phyloP scores from a whole-genome alignment of 495 filamentous ascomycete genomes.

The Neurospora sp. region DNA sequence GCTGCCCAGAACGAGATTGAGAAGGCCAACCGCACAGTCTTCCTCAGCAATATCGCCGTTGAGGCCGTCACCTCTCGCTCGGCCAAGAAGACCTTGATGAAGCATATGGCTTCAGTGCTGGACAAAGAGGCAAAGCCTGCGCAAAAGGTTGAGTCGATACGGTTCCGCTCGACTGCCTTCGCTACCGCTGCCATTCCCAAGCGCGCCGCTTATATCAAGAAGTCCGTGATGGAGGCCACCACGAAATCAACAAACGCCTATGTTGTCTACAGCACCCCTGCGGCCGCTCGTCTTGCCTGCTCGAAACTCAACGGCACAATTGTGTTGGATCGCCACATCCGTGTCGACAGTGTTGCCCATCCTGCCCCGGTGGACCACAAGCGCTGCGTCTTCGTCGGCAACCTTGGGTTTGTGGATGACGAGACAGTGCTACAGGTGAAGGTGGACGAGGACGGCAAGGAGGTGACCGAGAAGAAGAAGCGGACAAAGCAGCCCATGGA shows the following conservation, averaged over 20 bases:
- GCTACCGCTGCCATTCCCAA: conserved; percentile 66
- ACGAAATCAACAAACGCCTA: conserved; percentile 94
- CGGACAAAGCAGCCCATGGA: conserved; percentile 65
- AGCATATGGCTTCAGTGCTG: conserved; percentile 49
- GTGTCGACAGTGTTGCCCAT: conserved; percentile 84
- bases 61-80: conserved; percentile 70
- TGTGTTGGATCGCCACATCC: conserved; percentile 78
- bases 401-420: conserved; percentile 88
- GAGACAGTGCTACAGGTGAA: conserved; percentile 54
- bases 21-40: conserved; percentile 84
- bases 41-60: conserved; percentile 82
- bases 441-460: conserved; percentile 39
- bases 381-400: conserved; percentile 93
- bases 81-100: conserved; percentile 63
- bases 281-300: conserved; percentile 66
- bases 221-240: conserved; percentile 73
- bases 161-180: conserved; percentile 89
- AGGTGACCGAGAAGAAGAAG: conserved; percentile 48
- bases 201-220: conserved; percentile 77
- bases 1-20: conserved; percentile 51
- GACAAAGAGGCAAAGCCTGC: conserved; percentile 31
- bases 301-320: conserved; percentile 71
- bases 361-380: conserved; percentile 71
- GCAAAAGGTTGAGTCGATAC: conserved; percentile 76
- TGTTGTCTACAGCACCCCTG: conserved; percentile 65